A percentile compares a stretch with the other conserved stretches of the same genome.
These are phyloP conservation scores for Periconia sp. DNA, from an alignment of 2,329 filamentous ascomycete genomes.

Conservation along the genomic window DNA sequence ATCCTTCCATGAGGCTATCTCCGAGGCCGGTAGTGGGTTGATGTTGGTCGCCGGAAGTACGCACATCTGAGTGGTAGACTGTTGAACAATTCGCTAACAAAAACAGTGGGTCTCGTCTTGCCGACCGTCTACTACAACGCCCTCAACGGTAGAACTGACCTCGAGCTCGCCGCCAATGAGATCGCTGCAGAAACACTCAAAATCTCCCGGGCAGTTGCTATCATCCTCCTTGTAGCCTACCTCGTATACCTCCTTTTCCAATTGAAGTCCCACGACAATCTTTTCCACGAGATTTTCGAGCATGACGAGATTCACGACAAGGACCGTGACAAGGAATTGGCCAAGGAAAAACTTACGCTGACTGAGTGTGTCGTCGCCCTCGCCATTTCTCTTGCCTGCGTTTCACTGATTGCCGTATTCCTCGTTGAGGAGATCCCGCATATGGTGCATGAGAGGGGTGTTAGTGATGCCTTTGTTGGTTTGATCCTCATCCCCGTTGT, in stretches of 20 bases:
- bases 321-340: slow-evolving; percentile 66
- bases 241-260: slow-evolving; percentile 70
- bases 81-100: slow-evolving; percentile 47
- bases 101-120: slow-evolving; percentile 54
- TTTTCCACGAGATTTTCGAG: slow-evolving; percentile 77
- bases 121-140: slow-evolving; percentile 61
- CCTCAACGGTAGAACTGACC: slow-evolving; percentile 33
- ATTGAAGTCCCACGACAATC: slow-evolving; percentile 75
- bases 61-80: slow-evolving; percentile 8
- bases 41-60: slow-evolving; percentile 75
- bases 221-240: slow-evolving; percentile 75
- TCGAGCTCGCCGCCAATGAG: slow-evolving; percentile 57
- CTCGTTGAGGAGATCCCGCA: slow-evolving; percentile 74
- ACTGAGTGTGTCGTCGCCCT: slow-evolving; percentile 74
- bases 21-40: slow-evolving; percentile 78
- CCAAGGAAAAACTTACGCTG: slow-evolving; percentile 74
- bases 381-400: slow-evolving; percentile 67
- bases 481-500: slow-evolving; percentile 82
- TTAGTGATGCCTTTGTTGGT: slow-evolving; percentile 64
- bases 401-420: slow-evolving; percentile 75
- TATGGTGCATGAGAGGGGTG: slow-evolving; percentile 59
- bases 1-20: slow-evolving; percentile 75
- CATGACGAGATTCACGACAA: slow-evolving; percentile 70
- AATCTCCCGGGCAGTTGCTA: slow-evolving; percentile 73
- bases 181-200: slow-evolving; percentile 64